Evolutionary conservation across 192 early-diverging fungal genomes (phyloP).

Genomic region (Funneliformis mosseae): DNA sequence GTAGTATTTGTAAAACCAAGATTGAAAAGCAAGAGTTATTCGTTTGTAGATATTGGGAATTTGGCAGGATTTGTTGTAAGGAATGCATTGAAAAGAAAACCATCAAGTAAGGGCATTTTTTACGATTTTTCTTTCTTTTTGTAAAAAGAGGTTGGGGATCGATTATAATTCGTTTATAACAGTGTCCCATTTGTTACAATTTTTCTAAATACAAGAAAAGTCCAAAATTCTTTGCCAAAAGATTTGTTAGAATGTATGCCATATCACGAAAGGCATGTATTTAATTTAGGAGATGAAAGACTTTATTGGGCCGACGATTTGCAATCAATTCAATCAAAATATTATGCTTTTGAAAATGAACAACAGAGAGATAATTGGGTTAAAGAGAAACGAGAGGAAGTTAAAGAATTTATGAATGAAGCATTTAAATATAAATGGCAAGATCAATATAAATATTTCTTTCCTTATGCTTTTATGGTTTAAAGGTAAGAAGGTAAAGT

Average conservation of each 20-base stretch:
- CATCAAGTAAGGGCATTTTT: no score
- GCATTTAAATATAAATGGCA: not conserved
- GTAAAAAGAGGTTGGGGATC: no score
- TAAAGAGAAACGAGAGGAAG: not conserved
- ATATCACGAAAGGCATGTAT: not conserved
- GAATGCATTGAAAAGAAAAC: no score
- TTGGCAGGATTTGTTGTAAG: no score
- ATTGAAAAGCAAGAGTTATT: no score
- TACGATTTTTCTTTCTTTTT: no score
- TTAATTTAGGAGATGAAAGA: not conserved
- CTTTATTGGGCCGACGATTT: not conserved
- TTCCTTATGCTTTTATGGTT: not conserved
- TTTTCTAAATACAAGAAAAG: no score
- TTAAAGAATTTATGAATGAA: not conserved
- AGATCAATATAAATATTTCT: not conserved
- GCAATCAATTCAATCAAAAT: not conserved
- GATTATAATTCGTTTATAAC: no score
- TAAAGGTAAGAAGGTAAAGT: not conserved
- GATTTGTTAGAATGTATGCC: not conserved
- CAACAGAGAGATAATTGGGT: not conserved
- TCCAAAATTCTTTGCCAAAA: not conserved
- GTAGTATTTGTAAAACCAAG: no score
- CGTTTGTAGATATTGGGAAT: no score
- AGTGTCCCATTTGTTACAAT: not conserved
- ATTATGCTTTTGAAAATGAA: not conserved